Evolutionary conservation across 805 yeast species (phyloP).

Genomic region (Candida verbasci): DNA sequence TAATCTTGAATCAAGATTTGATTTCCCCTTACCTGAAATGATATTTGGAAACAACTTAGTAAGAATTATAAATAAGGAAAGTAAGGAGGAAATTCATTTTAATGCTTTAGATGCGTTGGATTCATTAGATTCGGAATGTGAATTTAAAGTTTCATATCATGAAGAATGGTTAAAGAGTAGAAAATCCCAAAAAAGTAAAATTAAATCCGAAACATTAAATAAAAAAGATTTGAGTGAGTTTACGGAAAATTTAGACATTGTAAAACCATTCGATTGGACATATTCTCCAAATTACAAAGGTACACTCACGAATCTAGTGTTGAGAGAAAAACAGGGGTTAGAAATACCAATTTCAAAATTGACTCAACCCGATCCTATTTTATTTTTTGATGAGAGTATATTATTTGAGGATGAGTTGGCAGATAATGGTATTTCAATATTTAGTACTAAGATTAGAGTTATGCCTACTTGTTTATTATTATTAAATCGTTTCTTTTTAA

Average conservation of each 20-base stretch:
- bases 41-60: constrained; percentile 84
- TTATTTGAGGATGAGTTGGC: constrained; percentile 94
- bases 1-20: constrained; percentile 47
- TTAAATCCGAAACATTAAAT: constrained; percentile 1
- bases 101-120: constrained; percentile 71
- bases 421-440: constrained; percentile 85
- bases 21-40: constrained; percentile 94
- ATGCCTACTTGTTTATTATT: constrained; percentile 78
- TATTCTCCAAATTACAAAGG: constrained; percentile 82
- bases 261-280: constrained; percentile 95
- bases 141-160: constrained; percentile 72
- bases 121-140: constrained; percentile 29
- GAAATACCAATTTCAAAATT: constrained; percentile 69
- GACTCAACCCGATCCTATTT: constrained; percentile 72
- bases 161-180: constrained; percentile 65
- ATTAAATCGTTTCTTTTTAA: constrained; percentile 70
- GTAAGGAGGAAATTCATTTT: constrained; percentile 49
- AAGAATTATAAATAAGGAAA: constrained; percentile 34
- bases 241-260: constrained; percentile 47
- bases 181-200: constrained; percentile 8
- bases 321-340: constrained; percentile 15
- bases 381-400: constrained; percentile 84
- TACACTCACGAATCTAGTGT: constrained; percentile 25
- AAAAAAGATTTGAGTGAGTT: constrained; percentile 31
- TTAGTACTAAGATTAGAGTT: constrained; percentile 77